Conservation (phyloP, 345 rosid genomes). For the Brassica cretica region DNA sequence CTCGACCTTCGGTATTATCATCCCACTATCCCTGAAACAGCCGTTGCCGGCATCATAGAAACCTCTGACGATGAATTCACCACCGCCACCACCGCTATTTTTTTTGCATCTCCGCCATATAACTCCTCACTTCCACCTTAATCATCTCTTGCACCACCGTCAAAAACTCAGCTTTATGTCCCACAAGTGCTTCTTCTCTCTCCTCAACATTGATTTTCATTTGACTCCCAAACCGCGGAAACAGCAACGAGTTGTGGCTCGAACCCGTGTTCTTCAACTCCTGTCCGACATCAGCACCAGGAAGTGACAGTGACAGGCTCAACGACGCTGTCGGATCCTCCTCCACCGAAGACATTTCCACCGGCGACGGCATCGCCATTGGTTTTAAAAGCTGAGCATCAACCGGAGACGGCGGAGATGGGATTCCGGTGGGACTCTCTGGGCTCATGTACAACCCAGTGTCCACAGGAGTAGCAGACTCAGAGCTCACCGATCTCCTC, state of each 20-base stretch:
- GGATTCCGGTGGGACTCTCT: conserved; percentile 54
- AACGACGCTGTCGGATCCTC: conserved; percentile 62
- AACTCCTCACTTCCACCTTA: conserved; percentile 73
- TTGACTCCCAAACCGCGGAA: conserved; percentile 30
- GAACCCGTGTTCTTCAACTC: too few species aligned
- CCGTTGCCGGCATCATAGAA: too few species aligned
- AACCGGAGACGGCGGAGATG: too few species aligned
- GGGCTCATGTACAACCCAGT: conserved; percentile 64
- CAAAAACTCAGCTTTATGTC: conserved; percentile 20
- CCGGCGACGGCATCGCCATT: conserved; percentile 24
- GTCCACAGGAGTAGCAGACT: conserved; percentile 42
- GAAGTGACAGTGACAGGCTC: conserved; percentile 67
- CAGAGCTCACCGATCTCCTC: conserved; percentile 63
- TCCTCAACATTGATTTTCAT: conserved; percentile 23
- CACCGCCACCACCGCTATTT: conserved; percentile 26
- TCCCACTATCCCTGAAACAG: too few species aligned
- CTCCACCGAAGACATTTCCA: conserved; percentile 47
- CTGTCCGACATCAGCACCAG: conserved; percentile 7
- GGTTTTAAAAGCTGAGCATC: conserved; percentile 34
- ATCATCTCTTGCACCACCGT: conserved; percentile 89
- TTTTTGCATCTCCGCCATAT: conserved; percentile 59
- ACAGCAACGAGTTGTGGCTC: conserved; percentile 19
- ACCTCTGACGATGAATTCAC: too few species aligned
- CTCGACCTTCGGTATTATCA: too few species aligned
- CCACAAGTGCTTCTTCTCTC: conserved; percentile 1